Conservation (phyloP, 352 stramenopile genomes). For the Lagenidium giganteum region DNA sequence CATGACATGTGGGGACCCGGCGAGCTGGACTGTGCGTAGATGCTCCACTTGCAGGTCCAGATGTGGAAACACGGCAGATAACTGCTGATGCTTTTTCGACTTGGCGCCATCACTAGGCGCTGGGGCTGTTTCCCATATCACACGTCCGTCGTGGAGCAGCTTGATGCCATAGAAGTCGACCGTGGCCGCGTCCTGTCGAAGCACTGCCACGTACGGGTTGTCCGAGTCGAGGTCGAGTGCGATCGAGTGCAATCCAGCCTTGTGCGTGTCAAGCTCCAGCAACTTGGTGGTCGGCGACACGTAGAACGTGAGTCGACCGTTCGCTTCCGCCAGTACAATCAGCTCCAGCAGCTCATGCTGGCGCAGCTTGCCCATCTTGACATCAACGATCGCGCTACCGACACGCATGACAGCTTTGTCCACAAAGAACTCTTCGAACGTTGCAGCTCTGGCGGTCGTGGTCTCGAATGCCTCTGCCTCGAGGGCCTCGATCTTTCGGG, state of each 20-base stretch:
- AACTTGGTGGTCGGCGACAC: constrained; percentile 19
- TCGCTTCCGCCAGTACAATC: constrained; percentile 22
- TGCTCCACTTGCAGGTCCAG: too few relatives aligned
- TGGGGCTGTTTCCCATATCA: background rate
- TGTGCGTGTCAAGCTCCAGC: constrained; percentile 14
- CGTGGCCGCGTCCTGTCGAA: background rate
- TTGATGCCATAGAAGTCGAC: constrained; percentile 1
- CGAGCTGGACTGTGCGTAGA: too few relatives aligned
- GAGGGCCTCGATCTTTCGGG: constrained; percentile 7
- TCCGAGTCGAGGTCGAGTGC: constrained; percentile 12
- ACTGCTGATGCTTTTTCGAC: too few relatives aligned
- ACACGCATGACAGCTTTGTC: constrained; percentile 13
- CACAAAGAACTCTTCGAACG: constrained; percentile 48
- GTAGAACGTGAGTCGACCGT: constrained; percentile 27
- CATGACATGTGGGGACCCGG: background rate
- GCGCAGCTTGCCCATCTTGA: constrained; percentile 39
- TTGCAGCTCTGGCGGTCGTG: background rate
- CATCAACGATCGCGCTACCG: constrained; percentile 17
- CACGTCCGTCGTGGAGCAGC: background rate
- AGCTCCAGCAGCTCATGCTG: constrained; percentile 21
- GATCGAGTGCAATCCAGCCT: constrained; percentile 16
- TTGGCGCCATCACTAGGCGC: too few relatives aligned
- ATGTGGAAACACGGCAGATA: too few relatives aligned
- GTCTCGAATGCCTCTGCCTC: background rate
- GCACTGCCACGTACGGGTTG: constrained; percentile 6